phyloP scores from a whole-genome alignment of 176 grass and related monocot species.

The Triticum monococcum region DNA sequence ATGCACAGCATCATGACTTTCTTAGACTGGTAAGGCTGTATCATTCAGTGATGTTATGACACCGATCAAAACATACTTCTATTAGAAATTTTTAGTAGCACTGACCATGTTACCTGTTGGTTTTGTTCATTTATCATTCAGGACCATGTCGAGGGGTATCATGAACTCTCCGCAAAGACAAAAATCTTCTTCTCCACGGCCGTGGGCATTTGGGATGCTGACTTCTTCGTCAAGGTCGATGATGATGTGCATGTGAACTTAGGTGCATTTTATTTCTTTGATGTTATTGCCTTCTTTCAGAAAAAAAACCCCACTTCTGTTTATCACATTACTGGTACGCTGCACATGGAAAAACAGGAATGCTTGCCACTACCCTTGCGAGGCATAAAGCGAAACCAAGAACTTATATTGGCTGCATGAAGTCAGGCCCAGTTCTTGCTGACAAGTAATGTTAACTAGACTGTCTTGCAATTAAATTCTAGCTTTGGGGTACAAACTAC shows the following conservation, averaged over 20 bases:
- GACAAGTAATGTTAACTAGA: conserved; percentile 69
- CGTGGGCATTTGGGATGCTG: conserved; percentile 85
- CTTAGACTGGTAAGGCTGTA: conserved; percentile 71
- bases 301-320: background rate
- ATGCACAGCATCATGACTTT: conserved; percentile 82
- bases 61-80: conserved; percentile 4
- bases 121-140: conserved; percentile 20
- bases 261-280: conserved; percentile 51
- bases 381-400: conserved; percentile 89
- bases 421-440: conserved; percentile 93
- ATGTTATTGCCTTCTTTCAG: background rate
- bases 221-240: conserved; percentile 97
- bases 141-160: conserved; percentile 96
- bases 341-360: conserved; percentile 56
- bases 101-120: conserved; percentile 13
- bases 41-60: conserved; percentile 1
- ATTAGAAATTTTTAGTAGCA: background rate
- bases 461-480: conserved; percentile 8
- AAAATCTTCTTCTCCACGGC: conserved; percentile 95
- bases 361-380: conserved; percentile 81
- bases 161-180: conserved; percentile 97
- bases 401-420: conserved; percentile 99
- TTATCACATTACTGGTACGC: background rate
- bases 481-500: background rate
- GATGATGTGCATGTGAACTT: conserved; percentile 98